Base-by-base conservation (phyloP, 75 land plant genomes). In the Cryptomeria japonica region DNA sequence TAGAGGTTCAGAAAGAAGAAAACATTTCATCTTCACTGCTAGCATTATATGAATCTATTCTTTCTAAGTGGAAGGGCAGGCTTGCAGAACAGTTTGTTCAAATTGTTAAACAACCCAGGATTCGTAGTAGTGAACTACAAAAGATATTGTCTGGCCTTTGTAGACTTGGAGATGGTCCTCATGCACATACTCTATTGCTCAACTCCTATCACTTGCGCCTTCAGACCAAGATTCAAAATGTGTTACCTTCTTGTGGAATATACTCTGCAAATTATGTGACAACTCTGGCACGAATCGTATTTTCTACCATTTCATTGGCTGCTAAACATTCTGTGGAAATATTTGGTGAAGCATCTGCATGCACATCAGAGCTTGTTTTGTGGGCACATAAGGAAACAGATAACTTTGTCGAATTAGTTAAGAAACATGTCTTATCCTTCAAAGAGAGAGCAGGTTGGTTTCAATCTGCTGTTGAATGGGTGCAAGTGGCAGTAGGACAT, bases 331-430 rank as follows among this genome's bases (percentile, higher is more conserved):
- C 94, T 34, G 77, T 38, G 55, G 83, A 70, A 56, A 75, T 94
- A 61, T 94, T 95, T 92, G 91, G 93, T 77, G 94, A 93, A 49
- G 86, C 87, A 85, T 86, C 94, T 56, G 46, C 79, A 38, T 93
- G 90, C 88, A 93, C 90, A n/a, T 94, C 90, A 47, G 89, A 92
- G 80, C 37, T 95, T 72, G 91, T 93, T 46, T 93, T 92, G 58
- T 95, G 97, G 97, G 94, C 93, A 85, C 94, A 92, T 42, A 87
- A 90, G 87, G 90, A 91, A 89, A 89, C 92, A 79, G 94, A 94
- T 84, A 86, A 64, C 64, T 93, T 95, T 86, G 92, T 93, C n/a
- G 64, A 87, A n/a, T 86, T 92, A 78, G 93, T 94, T 87, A 94
- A 94, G 88, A 94, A 94, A 85, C 89, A 96, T 89, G 92, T 93